Conservation (phyloP, 1,139 yeast genomes). For the Lodderomyces metapsilosis region DNA sequence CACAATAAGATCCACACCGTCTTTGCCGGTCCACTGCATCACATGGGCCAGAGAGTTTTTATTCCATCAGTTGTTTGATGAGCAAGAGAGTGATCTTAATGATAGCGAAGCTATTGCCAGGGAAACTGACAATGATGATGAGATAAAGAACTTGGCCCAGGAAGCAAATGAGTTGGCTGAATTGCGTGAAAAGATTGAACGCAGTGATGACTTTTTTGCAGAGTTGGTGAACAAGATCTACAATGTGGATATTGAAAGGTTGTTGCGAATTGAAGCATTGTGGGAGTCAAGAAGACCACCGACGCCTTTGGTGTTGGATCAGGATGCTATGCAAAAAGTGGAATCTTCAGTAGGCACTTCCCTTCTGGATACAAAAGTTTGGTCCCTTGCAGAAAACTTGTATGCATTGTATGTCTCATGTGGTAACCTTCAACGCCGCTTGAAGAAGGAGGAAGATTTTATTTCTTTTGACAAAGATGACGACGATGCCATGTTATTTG, state of each 20-base stretch:
- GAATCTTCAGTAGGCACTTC: conserved; percentile 8
- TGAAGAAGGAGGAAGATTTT: conserved; percentile 42
- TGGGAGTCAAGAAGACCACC: conserved; percentile 79
- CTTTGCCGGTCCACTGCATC: conserved; percentile 92
- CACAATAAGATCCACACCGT: conserved; percentile 94
- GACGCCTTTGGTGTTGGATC: conserved; percentile 47
- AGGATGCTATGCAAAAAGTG: conserved; percentile 9
- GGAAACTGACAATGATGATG: conserved; percentile 60
- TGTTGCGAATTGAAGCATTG: conserved; percentile 67
- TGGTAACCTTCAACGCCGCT: conserved; percentile 49
- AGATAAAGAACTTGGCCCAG: conserved; percentile 62
- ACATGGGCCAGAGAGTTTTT: conserved; percentile 97
- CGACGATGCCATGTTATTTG: conserved; percentile 84
- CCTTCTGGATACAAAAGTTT: conserved; percentile 51
- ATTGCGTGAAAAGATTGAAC: conserved; percentile 48
- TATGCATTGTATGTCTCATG: conserved; percentile 56
- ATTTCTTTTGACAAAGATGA: conserved; percentile 93
- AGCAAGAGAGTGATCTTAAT: conserved; percentile 20
- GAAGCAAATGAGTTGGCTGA: conserved; percentile 78
- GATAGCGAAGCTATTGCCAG: conserved; percentile 42
- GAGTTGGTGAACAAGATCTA: conserved; percentile 57
- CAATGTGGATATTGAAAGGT: conserved; percentile 68
- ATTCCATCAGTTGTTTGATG: conserved; percentile 75
- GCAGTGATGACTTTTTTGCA: conserved; percentile 30
- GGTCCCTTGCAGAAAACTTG: conserved; percentile 67